Conservation (phyloP, 192 early-diverging fungal genomes). For the Coemansia sp. region DNA sequence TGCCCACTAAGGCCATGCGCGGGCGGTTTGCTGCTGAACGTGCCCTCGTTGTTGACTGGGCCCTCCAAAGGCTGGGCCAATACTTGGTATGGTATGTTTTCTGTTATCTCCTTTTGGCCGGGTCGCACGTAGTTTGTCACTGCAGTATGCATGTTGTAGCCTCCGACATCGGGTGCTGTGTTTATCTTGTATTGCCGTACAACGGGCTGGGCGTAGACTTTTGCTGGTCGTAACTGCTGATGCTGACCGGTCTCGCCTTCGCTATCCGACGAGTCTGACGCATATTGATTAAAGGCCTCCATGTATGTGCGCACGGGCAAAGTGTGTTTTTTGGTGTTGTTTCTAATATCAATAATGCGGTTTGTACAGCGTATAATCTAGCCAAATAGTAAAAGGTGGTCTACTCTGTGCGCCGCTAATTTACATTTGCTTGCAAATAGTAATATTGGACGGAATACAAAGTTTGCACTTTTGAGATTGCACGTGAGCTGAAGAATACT, state of each 20-base stretch:
- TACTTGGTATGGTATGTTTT: slow-evolving; percentile 23
- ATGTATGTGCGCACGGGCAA: too few species aligned
- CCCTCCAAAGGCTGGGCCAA: slow-evolving; percentile 33
- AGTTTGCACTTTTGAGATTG: too few species aligned
- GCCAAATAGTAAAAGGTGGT: too few species aligned
- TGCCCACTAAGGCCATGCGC: slow-evolving; percentile 9
- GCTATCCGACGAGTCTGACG: slow-evolving; percentile 26
- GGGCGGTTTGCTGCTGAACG: slow-evolving; percentile 8
- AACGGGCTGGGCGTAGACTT: slow-evolving; percentile 10
- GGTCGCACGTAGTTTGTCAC: slow-evolving; percentile 11
- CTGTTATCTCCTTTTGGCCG: slow-evolving; percentile 14
- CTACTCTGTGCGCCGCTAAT: too few species aligned
- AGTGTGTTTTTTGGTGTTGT: too few species aligned
- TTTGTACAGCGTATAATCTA: too few species aligned
- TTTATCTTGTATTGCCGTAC: slow-evolving; percentile 36
- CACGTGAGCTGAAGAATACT: too few species aligned
- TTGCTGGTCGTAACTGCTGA: neutral
- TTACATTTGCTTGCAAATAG: too few species aligned
- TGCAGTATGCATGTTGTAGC: neutral
- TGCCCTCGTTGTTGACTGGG: slow-evolving; percentile 19
- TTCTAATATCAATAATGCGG: too few species aligned
- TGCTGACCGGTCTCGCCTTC: slow-evolving; percentile 14
- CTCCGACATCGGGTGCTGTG: slow-evolving; percentile 30
- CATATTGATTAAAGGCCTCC: slow-evolving; percentile 36
- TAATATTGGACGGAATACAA: too few species aligned